Evolutionary conservation across 2,329 filamentous ascomycete species (phyloP), one percentile per base, ranked within the genome.

Genomic region (Nannizzia gypsea): DNA sequence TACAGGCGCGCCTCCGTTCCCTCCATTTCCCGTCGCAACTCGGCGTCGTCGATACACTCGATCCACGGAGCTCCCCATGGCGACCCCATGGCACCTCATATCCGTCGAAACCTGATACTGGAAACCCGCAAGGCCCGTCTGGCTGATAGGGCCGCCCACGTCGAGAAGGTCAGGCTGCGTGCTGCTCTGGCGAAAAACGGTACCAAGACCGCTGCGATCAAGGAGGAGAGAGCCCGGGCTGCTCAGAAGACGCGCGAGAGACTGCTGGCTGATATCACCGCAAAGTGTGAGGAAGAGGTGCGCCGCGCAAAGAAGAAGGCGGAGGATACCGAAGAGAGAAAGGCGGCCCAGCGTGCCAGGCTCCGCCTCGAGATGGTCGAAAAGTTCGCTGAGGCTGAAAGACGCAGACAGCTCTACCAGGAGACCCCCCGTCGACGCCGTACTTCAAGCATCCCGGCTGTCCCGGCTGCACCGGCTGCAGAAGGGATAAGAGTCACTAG

Each of bases 201-300:
- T 6, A 79, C 81, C 5, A 76, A 81, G 60, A 77, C 74, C 60
- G 50, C 50, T 6, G 74, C 81, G 13, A 80, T 81, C 64, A 81
- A 78, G 62, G 83, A 86, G 71, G 83, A 85, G 71, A 75, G 81
- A 62, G 82, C 83, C 6, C 67, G 84, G 66, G 83, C 83, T 26
- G 83, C 83, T 22, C 80, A 86, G 65, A 76, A 84, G 59, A 81
- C 83, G 17, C 80, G 84, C 60, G 83, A 86, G 73, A 81, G 81
- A 63, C 77, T 84, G 61, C 70, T 86, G 56, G 83, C 83, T 2
- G 82, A 85, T 65, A 83, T 86, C 9, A 80, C 83, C 6, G 82
- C 83, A 63, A 78, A 81, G 69, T 86, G 83, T 67, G 83, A 84
- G 60, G 83, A 85, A 67, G 83, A 86, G 68, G 83, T 86, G 31